Percentiles rank a stretch among this genome's conserved stretches.
phyloP scores from a whole-genome alignment of 2,329 filamentous ascomycete species.

The Epicoccum nigrum region DNA sequence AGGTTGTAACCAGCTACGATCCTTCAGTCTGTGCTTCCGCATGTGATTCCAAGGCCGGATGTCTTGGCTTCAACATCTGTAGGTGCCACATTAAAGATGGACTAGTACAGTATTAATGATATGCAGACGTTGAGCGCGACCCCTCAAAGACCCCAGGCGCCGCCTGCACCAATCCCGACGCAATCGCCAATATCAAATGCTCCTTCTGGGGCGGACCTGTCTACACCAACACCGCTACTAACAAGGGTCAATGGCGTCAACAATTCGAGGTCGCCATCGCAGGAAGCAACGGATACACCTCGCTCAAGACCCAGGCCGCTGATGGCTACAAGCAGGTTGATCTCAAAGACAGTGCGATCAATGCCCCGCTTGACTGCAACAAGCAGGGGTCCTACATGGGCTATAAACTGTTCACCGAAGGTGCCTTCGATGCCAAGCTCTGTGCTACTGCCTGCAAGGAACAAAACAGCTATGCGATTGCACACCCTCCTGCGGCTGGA shows the following conservation, averaged over 20 bases:
- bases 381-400: conserved; percentile 9
- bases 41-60: background rate
- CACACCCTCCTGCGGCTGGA: conserved; percentile 1
- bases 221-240: conserved; percentile 1
- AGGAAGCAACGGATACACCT: conserved; percentile 8
- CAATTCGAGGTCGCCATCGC: conserved; percentile 7
- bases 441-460: conserved; percentile 2
- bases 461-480: conserved; percentile 1
- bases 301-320: background rate
- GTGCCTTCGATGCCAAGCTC: conserved; percentile 1
- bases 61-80: conserved; percentile 8
- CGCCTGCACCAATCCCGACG: conserved; percentile 1
- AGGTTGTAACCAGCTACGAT: background rate
- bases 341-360: background rate
- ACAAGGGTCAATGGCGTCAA: conserved; percentile 9
- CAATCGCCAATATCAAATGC: conserved; percentile 9
- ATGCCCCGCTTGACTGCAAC: conserved; percentile 10
- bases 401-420: conserved; percentile 1
- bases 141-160: background rate
- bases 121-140: conserved; percentile 2
- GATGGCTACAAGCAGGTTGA: background rate
- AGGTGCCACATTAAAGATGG: background rate
- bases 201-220: conserved; percentile 8
- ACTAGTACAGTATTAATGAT: background rate
- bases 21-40: background rate